Percentiles rank a stretch among this genome's conserved stretches.
Conservation (phyloP, 2,329 filamentous ascomycete species). For the Huntiella moniliformis region DNA sequence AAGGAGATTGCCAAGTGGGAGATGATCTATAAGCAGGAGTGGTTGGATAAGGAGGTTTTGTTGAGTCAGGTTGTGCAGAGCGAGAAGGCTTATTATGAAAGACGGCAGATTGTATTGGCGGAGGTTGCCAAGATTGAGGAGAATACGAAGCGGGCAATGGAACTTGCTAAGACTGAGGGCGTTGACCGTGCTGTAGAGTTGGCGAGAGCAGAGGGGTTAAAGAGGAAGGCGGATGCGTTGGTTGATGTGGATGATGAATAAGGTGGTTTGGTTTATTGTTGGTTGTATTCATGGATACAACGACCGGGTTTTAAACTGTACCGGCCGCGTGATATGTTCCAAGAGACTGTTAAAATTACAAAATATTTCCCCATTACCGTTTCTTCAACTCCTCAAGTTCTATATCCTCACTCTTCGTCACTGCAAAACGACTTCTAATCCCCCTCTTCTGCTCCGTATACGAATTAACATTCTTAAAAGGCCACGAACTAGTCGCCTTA, state of each 20-base stretch:
- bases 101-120: constrained; percentile 31
- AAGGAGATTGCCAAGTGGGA: constrained; percentile 49
- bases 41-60: constrained; percentile 62
- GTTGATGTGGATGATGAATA: background rate
- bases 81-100: constrained; percentile 47
- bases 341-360: background rate
- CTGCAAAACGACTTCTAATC: constrained; percentile 12
- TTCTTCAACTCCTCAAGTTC: constrained; percentile 4
- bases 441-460: constrained; percentile 23
- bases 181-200: constrained; percentile 1
- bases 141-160: constrained; percentile 13
- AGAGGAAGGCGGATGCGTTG: background rate
- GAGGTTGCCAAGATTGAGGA: constrained; percentile 17
- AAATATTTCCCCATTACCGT: background rate
- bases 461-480: constrained; percentile 21
- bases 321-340: background rate
- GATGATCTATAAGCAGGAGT: constrained; percentile 48
- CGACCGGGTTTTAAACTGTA: background rate
- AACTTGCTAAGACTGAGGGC: constrained; percentile 3
- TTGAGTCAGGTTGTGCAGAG: constrained; percentile 51
- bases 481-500: constrained; percentile 23
- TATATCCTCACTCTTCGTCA: background rate
- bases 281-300: background rate
- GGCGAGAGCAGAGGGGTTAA: background rate
- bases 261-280: constrained; percentile 1